Percentiles rank a stretch among this genome's conserved stretches.
Evolutionary conservation across 305 asterid genomes (phyloP).

Genomic region (Euphrasia arctica): DNA sequence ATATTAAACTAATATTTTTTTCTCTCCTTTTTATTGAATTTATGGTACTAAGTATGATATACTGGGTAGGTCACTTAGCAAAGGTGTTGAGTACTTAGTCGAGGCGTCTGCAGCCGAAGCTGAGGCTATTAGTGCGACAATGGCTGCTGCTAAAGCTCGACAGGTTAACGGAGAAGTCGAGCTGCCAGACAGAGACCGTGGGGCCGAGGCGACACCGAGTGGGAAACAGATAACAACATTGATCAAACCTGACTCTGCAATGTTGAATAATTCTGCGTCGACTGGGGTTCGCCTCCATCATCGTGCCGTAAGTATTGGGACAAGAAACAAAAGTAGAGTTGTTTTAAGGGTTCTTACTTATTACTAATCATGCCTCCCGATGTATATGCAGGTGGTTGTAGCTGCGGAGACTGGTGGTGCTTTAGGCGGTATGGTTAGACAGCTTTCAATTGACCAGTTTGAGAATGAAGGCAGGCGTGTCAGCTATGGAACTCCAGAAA

Average conservation of each 20-base stretch:
- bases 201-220: constrained; percentile 94
- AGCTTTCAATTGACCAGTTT: constrained; percentile 94
- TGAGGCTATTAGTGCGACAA: constrained; percentile 87
- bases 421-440: constrained; percentile 97
- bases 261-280: constrained; percentile 57
- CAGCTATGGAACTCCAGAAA: constrained; percentile 95
- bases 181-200: constrained; percentile 87
- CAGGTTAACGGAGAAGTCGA: constrained; percentile 87
- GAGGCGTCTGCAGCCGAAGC: constrained; percentile 99
- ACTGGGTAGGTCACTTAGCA: constrained; percentile 52
- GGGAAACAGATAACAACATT: constrained; percentile 66
- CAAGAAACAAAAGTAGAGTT: constrained; percentile 20
- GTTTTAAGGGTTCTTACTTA: not conserved
- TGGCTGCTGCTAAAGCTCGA: constrained; percentile 97
- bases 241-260: constrained; percentile 71
- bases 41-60: constrained; percentile 29
- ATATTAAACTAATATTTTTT: not conserved
- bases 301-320: constrained; percentile 78
- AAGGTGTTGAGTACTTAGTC: constrained; percentile 92
- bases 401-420: constrained; percentile 99
- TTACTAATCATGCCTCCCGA: constrained; percentile 28
- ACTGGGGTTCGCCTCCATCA: constrained; percentile 95
- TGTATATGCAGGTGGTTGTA: constrained; percentile 73
- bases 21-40: constrained; percentile 16
- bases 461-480: constrained; percentile 98